Evolutionary conservation across 2,329 filamentous ascomycete species (phyloP), one percentile per base, ranked within the genome.

Genomic region (Neonectria faginata): DNA sequence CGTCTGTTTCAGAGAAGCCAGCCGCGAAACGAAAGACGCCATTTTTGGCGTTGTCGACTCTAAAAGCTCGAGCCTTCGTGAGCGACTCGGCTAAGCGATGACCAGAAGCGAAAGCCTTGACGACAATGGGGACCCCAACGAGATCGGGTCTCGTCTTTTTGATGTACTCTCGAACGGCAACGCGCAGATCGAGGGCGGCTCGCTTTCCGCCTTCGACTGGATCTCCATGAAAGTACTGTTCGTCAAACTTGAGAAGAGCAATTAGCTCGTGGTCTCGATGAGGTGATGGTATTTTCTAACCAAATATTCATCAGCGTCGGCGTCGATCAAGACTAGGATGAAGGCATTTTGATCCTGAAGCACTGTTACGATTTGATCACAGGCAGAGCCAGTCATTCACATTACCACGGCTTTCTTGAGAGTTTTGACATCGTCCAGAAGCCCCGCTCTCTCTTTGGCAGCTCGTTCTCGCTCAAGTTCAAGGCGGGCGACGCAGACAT

Each of bases 291-390:
- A 2, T 3, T 33, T 33, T 42, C 56, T 20, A 7, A 59, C 56
- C 3, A 59, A 31, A 31, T 59, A 59, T 7, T 14, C 10, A 31
- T 59, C 56, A 10, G 45, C 20, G 20, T 59, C 56, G 12, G 56
- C 56, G 18, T 59, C 56, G 33, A 59, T 36, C 56, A 59, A 22
- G 20, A 59, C 10, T 11, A 59, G 20, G 8, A 59, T 20, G 14
- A 51, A 59, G 10, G 45, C 51, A 25, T 33, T 51, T 2, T 27
- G 14, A 10, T 59, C 45, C 56, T 59, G 16, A 39, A 6, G 36
- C 14, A 39, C 5, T n/a, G 36, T 39, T 39, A 39, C 14, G 16
- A 16, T 16, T 39, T n/a, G 36, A 39, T 39, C 36, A 16, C 16
- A 3, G 14, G 36, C 5, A 39, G 16, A 16, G 36, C 14, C 16